Percentiles rank a stretch among this genome's conserved stretches.
phyloP scores from a whole-genome alignment of 2,329 filamentous ascomycete species.

The Epicoccum nigrum region DNA sequence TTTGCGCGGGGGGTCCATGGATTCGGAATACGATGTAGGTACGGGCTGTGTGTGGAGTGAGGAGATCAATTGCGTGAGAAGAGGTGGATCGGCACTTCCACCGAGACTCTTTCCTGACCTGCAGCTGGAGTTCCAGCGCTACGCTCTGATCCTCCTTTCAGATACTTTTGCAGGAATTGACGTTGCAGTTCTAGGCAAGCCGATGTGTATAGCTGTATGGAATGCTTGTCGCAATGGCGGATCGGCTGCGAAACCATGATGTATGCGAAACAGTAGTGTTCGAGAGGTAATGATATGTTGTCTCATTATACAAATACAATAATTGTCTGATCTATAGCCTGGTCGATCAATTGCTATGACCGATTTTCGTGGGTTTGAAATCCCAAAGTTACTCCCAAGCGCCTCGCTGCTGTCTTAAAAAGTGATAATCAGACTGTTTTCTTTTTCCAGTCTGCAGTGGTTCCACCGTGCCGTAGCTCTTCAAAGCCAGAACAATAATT shows the following conservation, averaged over 20 bases:
- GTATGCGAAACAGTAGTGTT: too few species aligned
- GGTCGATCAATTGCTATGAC: slow-evolving; percentile 6
- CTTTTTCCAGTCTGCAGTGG: slow-evolving; percentile 5
- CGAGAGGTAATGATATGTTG: too few species aligned
- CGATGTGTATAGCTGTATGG: background rate
- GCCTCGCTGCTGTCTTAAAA: slow-evolving; percentile 12
- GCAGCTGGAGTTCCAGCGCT: background rate
- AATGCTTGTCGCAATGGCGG: slow-evolving; percentile 6
- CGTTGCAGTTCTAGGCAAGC: slow-evolving; percentile 5
- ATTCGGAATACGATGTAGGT: too few species aligned
- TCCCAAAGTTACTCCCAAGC: slow-evolving; percentile 17
- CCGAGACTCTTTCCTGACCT: slow-evolving; percentile 1
- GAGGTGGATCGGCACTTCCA: slow-evolving; percentile 6
- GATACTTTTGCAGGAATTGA: background rate
- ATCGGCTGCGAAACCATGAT: slow-evolving; percentile 13
- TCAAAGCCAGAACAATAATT: slow-evolving; percentile 12
- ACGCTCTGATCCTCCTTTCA: background rate
- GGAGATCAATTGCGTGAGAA: slow-evolving; percentile 12
- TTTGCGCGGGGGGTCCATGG: too few species aligned
- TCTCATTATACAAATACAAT: slow-evolving; percentile 20
- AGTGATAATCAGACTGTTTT: slow-evolving; percentile 1
- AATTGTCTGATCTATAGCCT: slow-evolving; percentile 4
- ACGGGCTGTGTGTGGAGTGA: slow-evolving; percentile 7
- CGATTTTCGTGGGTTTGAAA: slow-evolving; percentile 9
- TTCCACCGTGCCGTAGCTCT: slow-evolving; percentile 5